Percentiles rank a stretch among this genome's conserved stretches.
Evolutionary conservation across 306 rosid genomes (phyloP).

Genomic region (Trichosanthes cucumerina): DNA sequence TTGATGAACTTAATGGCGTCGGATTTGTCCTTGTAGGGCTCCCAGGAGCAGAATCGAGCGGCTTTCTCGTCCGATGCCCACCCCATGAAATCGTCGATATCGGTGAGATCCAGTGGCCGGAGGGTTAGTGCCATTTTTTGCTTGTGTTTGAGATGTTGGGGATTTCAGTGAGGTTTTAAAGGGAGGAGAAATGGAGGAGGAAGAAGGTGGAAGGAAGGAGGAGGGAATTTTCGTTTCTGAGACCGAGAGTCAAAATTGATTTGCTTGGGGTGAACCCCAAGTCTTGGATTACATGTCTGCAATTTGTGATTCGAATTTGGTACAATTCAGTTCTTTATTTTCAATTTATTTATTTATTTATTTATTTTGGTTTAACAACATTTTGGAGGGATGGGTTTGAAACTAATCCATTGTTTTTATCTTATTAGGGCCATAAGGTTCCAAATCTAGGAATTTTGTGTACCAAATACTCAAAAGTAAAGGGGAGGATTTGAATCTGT

Average conservation of each 20-base stretch:
- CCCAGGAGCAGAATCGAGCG: conserved; percentile 44
- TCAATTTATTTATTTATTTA: no score
- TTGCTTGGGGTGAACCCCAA: conserved; percentile 20
- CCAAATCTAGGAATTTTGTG: no score
- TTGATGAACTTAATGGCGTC: conserved; percentile 32
- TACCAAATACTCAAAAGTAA: no score
- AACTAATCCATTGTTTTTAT: no score
- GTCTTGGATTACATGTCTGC: not conserved
- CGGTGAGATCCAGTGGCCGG: conserved; percentile 36
- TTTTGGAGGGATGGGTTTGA: no score
- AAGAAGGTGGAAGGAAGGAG: no score
- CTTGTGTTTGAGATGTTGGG: not conserved
- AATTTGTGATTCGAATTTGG: not conserved
- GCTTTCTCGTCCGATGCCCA: conserved; percentile 52
- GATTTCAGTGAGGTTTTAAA: not conserved
- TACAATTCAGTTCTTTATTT: no score
- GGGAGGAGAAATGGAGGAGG: not conserved
- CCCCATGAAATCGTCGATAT: conserved; percentile 53
- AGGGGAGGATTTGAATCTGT: no score
- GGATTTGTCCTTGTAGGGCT: conserved; percentile 34
- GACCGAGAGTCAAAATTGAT: not conserved
- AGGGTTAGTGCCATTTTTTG: conserved; percentile 13
- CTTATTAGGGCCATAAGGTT: no score
- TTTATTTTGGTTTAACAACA: no score
- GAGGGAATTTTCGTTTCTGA: not conserved